Evolutionary conservation across 108 stramenopile genomes (phyloP).

Genomic region (Pseudonitzschia multiseries): DNA sequence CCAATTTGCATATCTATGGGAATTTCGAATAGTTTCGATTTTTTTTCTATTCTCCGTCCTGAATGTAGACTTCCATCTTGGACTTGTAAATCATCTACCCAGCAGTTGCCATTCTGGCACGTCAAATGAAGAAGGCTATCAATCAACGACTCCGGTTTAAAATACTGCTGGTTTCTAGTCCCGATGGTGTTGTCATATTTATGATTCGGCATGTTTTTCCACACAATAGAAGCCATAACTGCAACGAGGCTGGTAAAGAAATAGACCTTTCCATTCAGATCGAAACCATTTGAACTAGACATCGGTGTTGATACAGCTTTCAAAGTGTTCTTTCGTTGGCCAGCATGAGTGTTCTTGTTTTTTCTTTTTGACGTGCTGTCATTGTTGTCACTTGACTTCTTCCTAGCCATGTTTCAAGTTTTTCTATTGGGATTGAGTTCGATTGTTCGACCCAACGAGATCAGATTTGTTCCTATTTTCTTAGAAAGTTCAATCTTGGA

Average conservation of each 20-base stretch:
- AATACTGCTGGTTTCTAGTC: neutral
- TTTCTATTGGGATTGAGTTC: neutral
- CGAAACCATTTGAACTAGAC: neutral
- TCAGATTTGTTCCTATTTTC: no score
- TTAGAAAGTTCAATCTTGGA: no score
- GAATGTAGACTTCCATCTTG: neutral
- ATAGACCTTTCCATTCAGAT: neutral
- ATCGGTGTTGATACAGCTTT: neutral
- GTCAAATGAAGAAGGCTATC: neutral
- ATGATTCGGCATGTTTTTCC: neutral
- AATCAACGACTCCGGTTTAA: neutral
- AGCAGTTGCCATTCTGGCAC: conserved; percentile 5
- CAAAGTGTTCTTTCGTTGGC: neutral
- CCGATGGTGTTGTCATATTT: neutral
- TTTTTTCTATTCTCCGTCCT: conserved; percentile 3
- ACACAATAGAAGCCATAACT: neutral
- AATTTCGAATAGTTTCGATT: conserved; percentile 34
- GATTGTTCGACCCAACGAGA: neutral
- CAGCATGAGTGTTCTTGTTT: neutral
- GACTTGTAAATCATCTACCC: neutral
- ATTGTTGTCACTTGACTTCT: neutral
- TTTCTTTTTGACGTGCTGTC: neutral
- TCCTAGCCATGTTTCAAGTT: neutral
- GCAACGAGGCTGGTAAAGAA: neutral
- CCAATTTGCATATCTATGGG: conserved; percentile 66